Base-by-base conservation (phyloP, 2,329 filamentous ascomycete genomes). In the Diaporthe eres region DNA sequence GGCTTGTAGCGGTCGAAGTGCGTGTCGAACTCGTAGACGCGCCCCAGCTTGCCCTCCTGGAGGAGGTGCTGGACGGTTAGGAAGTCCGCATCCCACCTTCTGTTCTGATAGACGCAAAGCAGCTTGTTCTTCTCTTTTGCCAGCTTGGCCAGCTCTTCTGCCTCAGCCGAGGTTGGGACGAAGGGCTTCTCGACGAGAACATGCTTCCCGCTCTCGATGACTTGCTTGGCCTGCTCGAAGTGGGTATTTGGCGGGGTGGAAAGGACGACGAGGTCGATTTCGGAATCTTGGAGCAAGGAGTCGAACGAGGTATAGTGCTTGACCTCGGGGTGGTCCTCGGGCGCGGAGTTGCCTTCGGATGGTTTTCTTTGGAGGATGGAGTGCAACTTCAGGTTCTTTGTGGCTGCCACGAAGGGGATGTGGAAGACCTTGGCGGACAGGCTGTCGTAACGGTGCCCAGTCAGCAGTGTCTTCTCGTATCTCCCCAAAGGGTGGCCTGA, bases 111-210 rank as follows among this genome's bases (percentile, higher is more conserved):
- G n/a, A 94, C 92, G 77, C 91, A 91, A 76, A 94, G 83, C 60
- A 92, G 82, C 74, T 87, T 87, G 51, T 85, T 83, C 63, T 87
- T 83, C 75, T 88, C 83, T 77, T 87, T 83, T 13, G 92, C 90
- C 68, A 92, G 84, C 13, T 84, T 83, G 60, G 90, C 88, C 9
- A 96, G 89, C 78, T 90, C 85, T 47, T 90, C 87, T 15, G 94
- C 94, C 84, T 96, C 92, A 75, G 90, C 87, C 1, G 90, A 87
- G 1, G 92, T 94, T 28, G 94, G 92, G 17, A 94, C 93, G 82
- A 96, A 96, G 3, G 94, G 94, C 86, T 96, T 96, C 86, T 96
- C 94, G 67, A 94, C 93, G 71, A 96, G 87, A 37, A 96, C 93
- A 83, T 96, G 92, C 86, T 96, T 96, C 79, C 92, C 92, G 13